Evolutionary conservation across 805 yeast species (phyloP).

Genomic region (Lachancea fermentati): DNA sequence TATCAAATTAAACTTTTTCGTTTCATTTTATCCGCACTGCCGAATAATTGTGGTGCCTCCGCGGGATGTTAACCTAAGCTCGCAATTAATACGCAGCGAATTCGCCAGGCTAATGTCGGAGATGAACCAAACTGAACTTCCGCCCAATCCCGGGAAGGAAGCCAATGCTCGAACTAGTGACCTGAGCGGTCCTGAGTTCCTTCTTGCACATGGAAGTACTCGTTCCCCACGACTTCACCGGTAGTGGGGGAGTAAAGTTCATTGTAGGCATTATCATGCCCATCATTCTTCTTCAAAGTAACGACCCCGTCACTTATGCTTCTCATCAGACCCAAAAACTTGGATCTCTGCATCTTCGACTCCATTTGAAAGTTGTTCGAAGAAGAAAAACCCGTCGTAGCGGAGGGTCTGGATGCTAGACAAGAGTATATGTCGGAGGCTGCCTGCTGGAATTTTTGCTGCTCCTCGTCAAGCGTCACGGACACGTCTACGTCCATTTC

Average conservation of each 20-base stretch:
- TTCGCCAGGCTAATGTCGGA: too few relatives aligned
- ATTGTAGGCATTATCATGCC: constrained; percentile 11
- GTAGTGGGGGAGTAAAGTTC: constrained; percentile 22
- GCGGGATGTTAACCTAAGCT: too few relatives aligned
- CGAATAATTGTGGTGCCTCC: neutral
- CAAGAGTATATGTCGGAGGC: constrained; percentile 21
- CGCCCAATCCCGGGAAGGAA: too few relatives aligned
- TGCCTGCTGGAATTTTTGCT: constrained; percentile 20
- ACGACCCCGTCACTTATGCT: constrained; percentile 29
- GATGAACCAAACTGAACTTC: too few relatives aligned
- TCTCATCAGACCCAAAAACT: constrained; percentile 28
- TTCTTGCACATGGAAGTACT: constrained; percentile 22
- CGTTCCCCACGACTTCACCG: constrained; percentile 26
- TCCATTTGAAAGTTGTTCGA: constrained; percentile 7
- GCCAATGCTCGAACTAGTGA: too few relatives aligned
- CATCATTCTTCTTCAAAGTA: constrained; percentile 18
- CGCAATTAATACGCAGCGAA: too few relatives aligned
- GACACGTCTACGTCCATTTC: neutral
- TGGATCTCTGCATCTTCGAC: constrained; percentile 23
- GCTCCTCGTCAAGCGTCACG: constrained; percentile 17
- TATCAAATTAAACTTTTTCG: neutral
- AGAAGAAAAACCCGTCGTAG: constrained; percentile 11
- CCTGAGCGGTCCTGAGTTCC: constrained; percentile 3
- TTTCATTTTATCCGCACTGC: neutral
- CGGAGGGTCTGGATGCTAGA: constrained; percentile 14